Base-by-base conservation (phyloP, 805 yeast genomes). In the Myxozyma kluyveri region DNA sequence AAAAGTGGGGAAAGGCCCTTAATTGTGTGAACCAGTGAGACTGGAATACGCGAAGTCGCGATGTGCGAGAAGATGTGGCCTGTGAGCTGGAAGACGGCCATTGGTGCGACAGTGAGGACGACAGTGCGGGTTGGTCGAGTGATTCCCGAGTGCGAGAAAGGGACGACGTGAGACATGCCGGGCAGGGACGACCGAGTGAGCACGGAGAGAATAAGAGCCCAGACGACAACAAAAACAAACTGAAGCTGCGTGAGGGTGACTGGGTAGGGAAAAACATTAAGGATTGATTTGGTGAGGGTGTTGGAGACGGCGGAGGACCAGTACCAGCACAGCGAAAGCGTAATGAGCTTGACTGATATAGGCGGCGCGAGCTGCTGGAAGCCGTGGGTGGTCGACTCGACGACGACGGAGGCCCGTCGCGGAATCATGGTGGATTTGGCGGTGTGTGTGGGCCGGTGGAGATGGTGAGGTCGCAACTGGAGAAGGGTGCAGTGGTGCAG, bases 51-150 rank as follows among this genome's bases (percentile, higher is more conserved):
- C 1, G 90, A 79, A 1, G 96, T 89, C n/a, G 98, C 91, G 65
- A 86, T 86, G 67, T 90, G 96, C 5, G 95, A 81, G 12, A 95
- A 80, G 56, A 90, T 81, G 68, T 91, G 98, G 19, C 98, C 99
- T 19, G 84, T 73, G 60, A 91, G 86, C 72, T 91, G 98, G 71
- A 91, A 93, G 55, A 83, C 73, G 5, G 97, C 98, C 96, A 91
- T 88, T 18, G 98, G 98, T 21, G 88, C 78, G 0, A 96, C 88
- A 12, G 88, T 83, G 45, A 72, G 64, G 14, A 86, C 61, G 31
- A 84, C 72, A 46, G 74, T 64, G 43, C 66, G 59, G 1, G 81
- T 73, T 22, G 95, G 93, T 21, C 33, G 63, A 47, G 18, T 46
- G 47, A 17, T 56, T 37, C 67, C 67, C 26, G 54, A 45, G 45